phyloP scores from a whole-genome alignment of 345 rosid genomes.

The Noccaea caerulescens region DNA sequence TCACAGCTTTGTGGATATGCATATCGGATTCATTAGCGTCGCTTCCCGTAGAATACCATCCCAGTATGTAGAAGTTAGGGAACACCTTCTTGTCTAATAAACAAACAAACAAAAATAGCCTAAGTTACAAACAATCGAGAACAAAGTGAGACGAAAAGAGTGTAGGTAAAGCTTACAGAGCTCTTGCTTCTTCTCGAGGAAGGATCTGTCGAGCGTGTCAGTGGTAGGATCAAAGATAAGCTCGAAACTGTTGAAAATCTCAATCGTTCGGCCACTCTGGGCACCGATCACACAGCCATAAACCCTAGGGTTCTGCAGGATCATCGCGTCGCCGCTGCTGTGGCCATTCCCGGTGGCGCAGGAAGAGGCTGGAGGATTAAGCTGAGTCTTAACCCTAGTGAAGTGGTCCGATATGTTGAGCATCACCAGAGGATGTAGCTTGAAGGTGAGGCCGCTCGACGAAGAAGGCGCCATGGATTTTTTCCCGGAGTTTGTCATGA shows the following conservation, averaged over 20 bases:
- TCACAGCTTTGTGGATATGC: slow-evolving; percentile 91
- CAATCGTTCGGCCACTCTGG: slow-evolving; percentile 92
- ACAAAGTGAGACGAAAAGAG: not conserved
- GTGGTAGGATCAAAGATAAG: slow-evolving; percentile 72
- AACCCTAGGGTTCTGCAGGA: slow-evolving; percentile 60
- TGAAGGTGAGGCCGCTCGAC: slow-evolving; percentile 95
- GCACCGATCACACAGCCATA: slow-evolving; percentile 94
- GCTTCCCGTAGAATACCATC: slow-evolving; percentile 95
- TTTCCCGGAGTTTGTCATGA: slow-evolving; percentile 15
- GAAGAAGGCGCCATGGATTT: slow-evolving; percentile 82
- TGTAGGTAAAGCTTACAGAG: slow-evolving; percentile 43
- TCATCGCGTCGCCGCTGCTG: slow-evolving; percentile 43
- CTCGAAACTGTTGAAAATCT: slow-evolving; percentile 98
- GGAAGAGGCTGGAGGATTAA: slow-evolving; percentile 54
- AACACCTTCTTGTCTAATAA: slow-evolving; percentile 86
- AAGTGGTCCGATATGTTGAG: slow-evolving; percentile 94
- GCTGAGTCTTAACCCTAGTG: slow-evolving; percentile 87
- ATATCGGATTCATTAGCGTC: slow-evolving; percentile 90
- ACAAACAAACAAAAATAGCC: not conserved
- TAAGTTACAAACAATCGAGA: not conserved
- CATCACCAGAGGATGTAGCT: slow-evolving; percentile 92
- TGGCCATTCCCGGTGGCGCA: slow-evolving; percentile 34
- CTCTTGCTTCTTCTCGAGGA: slow-evolving; percentile 97
- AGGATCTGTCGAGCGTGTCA: slow-evolving; percentile 76
- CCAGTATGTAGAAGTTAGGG: slow-evolving; percentile 81